A percentile compares a stretch with the other conserved stretches of the same genome.
Evolutionary conservation across 495 filamentous ascomycete species (phyloP).

Genomic region (Hyaloscypha bicolor): DNA sequence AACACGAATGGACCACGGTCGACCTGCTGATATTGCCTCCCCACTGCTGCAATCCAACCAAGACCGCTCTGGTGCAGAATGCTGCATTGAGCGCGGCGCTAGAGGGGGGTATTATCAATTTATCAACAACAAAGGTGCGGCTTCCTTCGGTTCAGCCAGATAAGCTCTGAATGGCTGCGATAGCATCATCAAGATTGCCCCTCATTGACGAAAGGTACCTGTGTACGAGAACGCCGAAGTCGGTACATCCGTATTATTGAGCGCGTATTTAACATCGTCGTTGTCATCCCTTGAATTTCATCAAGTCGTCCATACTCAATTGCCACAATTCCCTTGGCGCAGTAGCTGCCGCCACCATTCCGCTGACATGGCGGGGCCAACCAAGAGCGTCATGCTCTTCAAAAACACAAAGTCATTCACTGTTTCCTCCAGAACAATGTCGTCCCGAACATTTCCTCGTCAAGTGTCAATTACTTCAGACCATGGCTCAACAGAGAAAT

Average conservation of each 20-base stretch:
- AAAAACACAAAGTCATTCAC: constrained; percentile 14
- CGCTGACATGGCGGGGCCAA: constrained; percentile 22
- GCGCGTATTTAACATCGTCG: constrained; percentile 11
- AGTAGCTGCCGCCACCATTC: background rate
- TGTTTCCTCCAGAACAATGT: constrained; percentile 9
- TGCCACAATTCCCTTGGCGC: background rate
- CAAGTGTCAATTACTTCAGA: constrained; percentile 23
- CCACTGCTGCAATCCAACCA: constrained; percentile 8
- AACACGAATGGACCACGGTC: background rate
- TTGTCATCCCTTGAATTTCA: constrained; percentile 6
- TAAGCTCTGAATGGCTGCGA: constrained; percentile 18
- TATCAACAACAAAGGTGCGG: constrained; percentile 12
- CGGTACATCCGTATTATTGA: constrained; percentile 16
- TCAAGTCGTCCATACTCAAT: background rate
- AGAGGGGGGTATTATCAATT: background rate
- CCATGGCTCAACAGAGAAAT: constrained; percentile 18
- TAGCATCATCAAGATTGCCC: constrained; percentile 17
- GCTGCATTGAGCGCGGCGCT: constrained; percentile 15
- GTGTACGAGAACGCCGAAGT: constrained; percentile 21
- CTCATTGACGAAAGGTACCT: constrained; percentile 8
- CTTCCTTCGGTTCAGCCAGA: constrained; percentile 30
- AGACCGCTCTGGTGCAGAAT: background rate
- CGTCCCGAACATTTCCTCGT: constrained; percentile 24
- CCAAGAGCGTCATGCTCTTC: constrained; percentile 21
- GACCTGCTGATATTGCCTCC: background rate